A percentile compares a stretch with the other conserved stretches of the same genome.
Conservation (phyloP, 306 rosid genomes). For the Boehmeria nivea region DNA sequence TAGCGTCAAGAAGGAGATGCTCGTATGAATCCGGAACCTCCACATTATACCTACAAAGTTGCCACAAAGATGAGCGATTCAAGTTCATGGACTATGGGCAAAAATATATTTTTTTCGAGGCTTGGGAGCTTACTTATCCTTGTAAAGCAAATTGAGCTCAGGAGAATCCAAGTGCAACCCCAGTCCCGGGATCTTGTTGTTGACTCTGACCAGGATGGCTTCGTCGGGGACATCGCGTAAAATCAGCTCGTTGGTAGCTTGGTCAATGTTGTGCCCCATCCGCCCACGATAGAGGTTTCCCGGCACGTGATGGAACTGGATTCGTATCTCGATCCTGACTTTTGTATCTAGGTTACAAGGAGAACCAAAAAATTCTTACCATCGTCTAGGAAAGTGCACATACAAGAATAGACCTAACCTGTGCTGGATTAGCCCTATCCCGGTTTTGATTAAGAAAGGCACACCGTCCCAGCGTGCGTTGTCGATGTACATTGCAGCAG, state of each 20-base stretch:
- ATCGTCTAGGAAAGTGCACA: background rate
- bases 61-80: constrained; percentile 11
- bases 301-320: constrained; percentile 72
- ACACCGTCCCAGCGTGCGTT: constrained; percentile 99
- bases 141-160: constrained; percentile 75
- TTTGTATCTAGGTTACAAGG: constrained; percentile 6
- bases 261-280: constrained; percentile 56
- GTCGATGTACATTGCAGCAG: constrained; percentile 74
- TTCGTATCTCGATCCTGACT: constrained; percentile 86
- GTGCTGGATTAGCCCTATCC: constrained; percentile 86
- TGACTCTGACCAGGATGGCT: constrained; percentile 77
- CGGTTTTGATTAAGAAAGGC: constrained; percentile 81
- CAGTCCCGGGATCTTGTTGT: constrained; percentile 91
- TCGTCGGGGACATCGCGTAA: constrained; percentile 81
- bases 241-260: constrained; percentile 78
- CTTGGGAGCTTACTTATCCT: constrained; percentile 65
- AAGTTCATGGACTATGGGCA: background rate
- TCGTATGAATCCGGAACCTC: constrained; percentile 90
- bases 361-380: background rate
- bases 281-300: constrained; percentile 64
- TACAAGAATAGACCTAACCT: constrained; percentile 40
- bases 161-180: constrained; percentile 84
- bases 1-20: constrained; percentile 82
- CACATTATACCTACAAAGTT: constrained; percentile 51
- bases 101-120: background rate